Base-by-base conservation (phyloP, 352 stramenopile species). In the Thraustochytrium sp. region DNA sequence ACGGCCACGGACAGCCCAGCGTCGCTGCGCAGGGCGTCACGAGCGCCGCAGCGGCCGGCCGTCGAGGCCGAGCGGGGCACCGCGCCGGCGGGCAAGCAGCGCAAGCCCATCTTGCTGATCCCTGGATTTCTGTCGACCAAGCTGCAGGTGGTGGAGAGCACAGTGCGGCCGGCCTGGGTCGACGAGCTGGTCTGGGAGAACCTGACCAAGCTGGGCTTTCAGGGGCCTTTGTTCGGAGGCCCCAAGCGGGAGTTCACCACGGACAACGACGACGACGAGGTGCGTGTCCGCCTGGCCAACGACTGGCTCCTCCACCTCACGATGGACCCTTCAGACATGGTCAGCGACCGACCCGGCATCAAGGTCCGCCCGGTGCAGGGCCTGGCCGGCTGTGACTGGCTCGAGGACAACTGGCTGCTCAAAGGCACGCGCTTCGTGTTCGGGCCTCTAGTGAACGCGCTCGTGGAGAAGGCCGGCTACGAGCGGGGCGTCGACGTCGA, bases 41-140 rank as follows among this genome's bases (percentile, higher is more conserved):
- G n/a, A n/a, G n/a, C n/a, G n/a, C n/a, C n/a, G n/a, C n/a, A n/a
- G n/a, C n/a, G n/a, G n/a, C n/a, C n/a, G n/a, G n/a, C n/a, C n/a
- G n/a, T n/a, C n/a, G n/a, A n/a, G n/a, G n/a, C n/a, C n/a, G n/a
- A n/a, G n/a, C n/a, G n/a, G n/a, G n/a, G n/a, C n/a, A n/a, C n/a
- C n/a, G n/a, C n/a, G n/a, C n/a, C n/a, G n/a, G n/a, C n/a, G n/a
- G n/a, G n/a, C n/a, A n/a, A n/a, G 54, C 26, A 5, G 54, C 26
- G 54, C 5, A 34, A 21, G 26, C 87, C 87, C 2, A 85, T 89
- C 16, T 49, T 90, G 3, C 89, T 90, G 21, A 85, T 90, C 56
- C 87, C 87, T 9, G 87, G 87, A 3, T 88, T 90, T 44, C 89
- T 90, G 87, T 84, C 44, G 18, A 85, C 40, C 38, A 86, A 68